Conservation (phyloP, 352 stramenopile genomes). For the Thraustotheca clavata region DNA sequence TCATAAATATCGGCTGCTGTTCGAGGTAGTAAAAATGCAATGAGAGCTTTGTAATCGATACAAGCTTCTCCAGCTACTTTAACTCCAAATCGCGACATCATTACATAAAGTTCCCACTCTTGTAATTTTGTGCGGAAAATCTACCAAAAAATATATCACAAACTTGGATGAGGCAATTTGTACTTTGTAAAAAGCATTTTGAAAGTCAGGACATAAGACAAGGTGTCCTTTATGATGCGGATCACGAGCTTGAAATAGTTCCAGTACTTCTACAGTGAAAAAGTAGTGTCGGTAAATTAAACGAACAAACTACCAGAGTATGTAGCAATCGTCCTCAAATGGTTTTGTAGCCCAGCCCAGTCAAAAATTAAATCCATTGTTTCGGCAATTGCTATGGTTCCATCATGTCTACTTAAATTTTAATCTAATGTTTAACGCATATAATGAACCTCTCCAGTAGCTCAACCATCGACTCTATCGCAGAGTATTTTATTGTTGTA, state of each 20-base stretch:
- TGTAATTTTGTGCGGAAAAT: neutral
- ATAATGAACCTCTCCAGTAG: neutral
- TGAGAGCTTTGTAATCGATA: neutral
- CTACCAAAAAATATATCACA: neutral
- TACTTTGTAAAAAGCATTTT: conserved; percentile 3
- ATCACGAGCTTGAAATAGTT: neutral
- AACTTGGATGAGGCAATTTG: neutral
- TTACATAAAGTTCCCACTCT: neutral
- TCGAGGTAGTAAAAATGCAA: neutral
- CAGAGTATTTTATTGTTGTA: neutral
- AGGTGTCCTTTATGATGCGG: neutral
- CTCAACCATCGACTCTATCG: neutral
- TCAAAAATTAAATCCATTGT: neutral
- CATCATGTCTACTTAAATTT: neutral
- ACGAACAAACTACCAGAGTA: neutral
- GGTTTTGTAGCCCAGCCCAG: neutral
- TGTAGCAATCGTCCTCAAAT: neutral
- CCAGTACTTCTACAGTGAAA: neutral
- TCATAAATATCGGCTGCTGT: neutral
- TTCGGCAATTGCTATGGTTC: neutral
- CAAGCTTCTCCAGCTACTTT: neutral
- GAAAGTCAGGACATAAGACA: neutral
- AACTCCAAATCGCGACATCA: neutral
- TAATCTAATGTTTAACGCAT: neutral
- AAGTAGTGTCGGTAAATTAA: neutral